phyloP scores from a whole-genome alignment of 768 basidiomycete species.

The Tylopilus cervinicoccineus region DNA sequence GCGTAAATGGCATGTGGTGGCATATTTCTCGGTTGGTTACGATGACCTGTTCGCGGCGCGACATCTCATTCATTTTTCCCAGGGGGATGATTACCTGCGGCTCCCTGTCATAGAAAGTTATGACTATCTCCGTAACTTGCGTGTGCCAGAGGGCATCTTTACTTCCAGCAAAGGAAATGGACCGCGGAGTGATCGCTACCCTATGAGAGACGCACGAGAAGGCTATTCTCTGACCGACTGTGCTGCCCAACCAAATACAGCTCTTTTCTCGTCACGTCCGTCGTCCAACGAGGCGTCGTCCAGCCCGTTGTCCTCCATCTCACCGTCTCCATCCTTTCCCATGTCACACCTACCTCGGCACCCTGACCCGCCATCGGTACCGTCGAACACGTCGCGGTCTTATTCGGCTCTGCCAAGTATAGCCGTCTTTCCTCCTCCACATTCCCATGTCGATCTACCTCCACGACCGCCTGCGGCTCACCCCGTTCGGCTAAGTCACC shows the following conservation, averaged over 20 bases:
- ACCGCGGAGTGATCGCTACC: slow-evolving; percentile 23
- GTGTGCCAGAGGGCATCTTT: slow-evolving; percentile 69
- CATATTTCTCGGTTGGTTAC: slow-evolving; percentile 67
- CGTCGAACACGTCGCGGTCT: slow-evolving; percentile 2
- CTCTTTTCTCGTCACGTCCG: slow-evolving; percentile 7
- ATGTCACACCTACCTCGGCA: slow-evolving; percentile 12
- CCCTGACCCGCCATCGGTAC: slow-evolving; percentile 2
- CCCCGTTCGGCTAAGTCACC: slow-evolving; percentile 20
- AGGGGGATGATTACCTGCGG: slow-evolving; percentile 67
- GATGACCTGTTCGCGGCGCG: background rate
- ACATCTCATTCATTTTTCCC: slow-evolving; percentile 10
- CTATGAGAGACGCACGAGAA: slow-evolving; percentile 16
- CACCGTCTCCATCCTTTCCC: slow-evolving; percentile 12
- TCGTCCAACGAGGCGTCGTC: slow-evolving; percentile 13
- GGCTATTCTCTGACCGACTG: slow-evolving; percentile 9
- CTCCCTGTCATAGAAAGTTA: slow-evolving; percentile 74
- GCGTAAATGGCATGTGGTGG: slow-evolving; percentile 81
- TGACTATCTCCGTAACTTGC: slow-evolving; percentile 64
- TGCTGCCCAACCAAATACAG: slow-evolving; percentile 5
- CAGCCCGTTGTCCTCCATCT: slow-evolving; percentile 11
- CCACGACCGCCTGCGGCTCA: slow-evolving; percentile 2
- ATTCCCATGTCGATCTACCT: slow-evolving; percentile 1
- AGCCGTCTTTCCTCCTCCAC: slow-evolving; percentile 11
- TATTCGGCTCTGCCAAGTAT: slow-evolving; percentile 24
- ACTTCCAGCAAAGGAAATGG: slow-evolving; percentile 58